Conservation (phyloP, 1,284 basidiomycete genomes). For the Nidula niveotomentosa region DNA sequence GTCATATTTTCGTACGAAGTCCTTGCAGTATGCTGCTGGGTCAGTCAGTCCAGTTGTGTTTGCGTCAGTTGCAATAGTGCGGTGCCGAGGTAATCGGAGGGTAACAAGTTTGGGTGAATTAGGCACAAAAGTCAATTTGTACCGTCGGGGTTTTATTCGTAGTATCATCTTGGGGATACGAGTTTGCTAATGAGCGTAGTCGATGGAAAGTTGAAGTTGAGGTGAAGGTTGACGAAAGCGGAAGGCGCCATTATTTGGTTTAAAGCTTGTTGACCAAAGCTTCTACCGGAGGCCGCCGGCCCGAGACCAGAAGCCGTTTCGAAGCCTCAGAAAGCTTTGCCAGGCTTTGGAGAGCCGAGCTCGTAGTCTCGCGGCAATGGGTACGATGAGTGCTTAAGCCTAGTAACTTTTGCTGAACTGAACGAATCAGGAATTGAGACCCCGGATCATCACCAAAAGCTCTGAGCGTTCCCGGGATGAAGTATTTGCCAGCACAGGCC, state of each 20-base stretch:
- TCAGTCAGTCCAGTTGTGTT: conserved; percentile 25
- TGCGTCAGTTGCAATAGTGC: background rate
- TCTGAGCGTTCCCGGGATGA: too few species aligned
- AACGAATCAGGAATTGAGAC: too few species aligned
- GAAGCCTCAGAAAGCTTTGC: too few species aligned
- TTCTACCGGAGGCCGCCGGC: background rate
- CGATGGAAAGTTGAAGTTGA: too few species aligned
- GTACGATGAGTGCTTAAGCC: too few species aligned
- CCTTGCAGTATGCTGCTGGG: conserved; percentile 61
- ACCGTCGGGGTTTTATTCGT: background rate
- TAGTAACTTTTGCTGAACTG: too few species aligned
- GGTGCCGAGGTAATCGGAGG: background rate
- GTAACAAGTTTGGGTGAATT: background rate
- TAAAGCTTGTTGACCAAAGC: background rate
- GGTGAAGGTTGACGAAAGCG: too few species aligned
- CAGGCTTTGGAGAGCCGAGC: too few species aligned
- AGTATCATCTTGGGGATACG: background rate
- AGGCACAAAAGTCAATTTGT: background rate
- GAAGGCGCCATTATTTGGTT: background rate
- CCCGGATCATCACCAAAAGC: too few species aligned
- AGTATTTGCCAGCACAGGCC: too few species aligned
- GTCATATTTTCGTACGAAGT: conserved; percentile 73
- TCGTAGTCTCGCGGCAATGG: too few species aligned
- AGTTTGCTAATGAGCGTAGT: too few species aligned
- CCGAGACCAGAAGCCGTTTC: background rate